Evolutionary conservation across 2,329 filamentous ascomycete genomes (phyloP), one percentile per base, ranked within the genome.

Genomic region (Leptographium procerum): DNA sequence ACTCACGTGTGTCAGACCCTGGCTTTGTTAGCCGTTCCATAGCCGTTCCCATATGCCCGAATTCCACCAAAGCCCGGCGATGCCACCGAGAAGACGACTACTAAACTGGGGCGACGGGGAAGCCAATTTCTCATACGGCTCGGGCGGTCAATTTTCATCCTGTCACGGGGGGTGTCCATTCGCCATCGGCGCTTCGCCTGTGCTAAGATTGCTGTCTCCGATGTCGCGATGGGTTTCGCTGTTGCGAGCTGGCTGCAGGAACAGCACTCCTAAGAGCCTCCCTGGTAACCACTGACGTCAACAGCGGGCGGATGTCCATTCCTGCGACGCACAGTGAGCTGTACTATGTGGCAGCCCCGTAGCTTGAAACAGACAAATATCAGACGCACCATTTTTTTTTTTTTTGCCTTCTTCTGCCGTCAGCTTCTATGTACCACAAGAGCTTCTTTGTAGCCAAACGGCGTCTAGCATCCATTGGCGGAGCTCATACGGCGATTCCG

Each of bases 1-100:
- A 28, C 29, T 55, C 52, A 55, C 52, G 52, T 55, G 52, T 16
- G 11, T 4, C 9, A 3, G 10, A 16, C 5, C n/a, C n/a, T n/a
- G n/a, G n/a, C n/a, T n/a, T n/a, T 9, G 8, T 48, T 56, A 56
- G n/a, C 55, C 47, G 55, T 28, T 19, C 22, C 28, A 29, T 57
- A 57, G 33, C 55, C 55, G 55, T 47, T 40, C 47, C 55, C 55
- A 52, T 57, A 51, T n/a, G 55, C 43, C 55, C 55, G 55, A 26
- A 43, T 24, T 33, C 53, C 36, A 24, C 28, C 24, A 31, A n/a
- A 26, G 26, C 28, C 14, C 53, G 53, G 26, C 34, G 34, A 54
- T 40, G 33, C n/a, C 31, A 26, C 52, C 22, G 43, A 28, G 48
- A n/a, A 7, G 26, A 6, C 52, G 47, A 50, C 26, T 8, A 50